A percentile compares a stretch with the other conserved stretches of the same genome.
Evolutionary conservation across 106 monocot genomes (phyloP).

Genomic region (Triglochin maritima): DNA sequence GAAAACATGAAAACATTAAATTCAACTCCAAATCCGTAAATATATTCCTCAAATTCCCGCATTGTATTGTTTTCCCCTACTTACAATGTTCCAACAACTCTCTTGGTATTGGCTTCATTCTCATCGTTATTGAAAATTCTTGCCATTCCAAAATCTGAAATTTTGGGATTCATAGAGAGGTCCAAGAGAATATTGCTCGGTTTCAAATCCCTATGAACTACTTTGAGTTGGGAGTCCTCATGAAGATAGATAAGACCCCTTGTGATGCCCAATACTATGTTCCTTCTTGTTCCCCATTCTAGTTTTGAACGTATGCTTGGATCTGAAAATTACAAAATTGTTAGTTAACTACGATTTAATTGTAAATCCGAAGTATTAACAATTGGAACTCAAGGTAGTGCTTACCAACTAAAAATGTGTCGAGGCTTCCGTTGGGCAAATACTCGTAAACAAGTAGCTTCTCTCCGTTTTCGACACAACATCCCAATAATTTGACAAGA

Average conservation of each 20-base stretch:
- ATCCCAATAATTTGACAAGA: conserved; percentile 8
- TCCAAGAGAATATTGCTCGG: conserved; percentile 5
- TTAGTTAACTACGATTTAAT: too few species aligned
- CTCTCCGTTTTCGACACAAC: conserved; percentile 2
- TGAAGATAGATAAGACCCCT: conserved; percentile 16
- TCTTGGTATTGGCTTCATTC: neutral
- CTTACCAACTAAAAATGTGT: conserved; percentile 41
- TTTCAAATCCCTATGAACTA: conserved; percentile 10
- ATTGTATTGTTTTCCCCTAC: neutral
- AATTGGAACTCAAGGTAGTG: too few species aligned
- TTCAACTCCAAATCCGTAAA: neutral
- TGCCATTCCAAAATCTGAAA: conserved; percentile 9
- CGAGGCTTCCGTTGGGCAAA: conserved; percentile 19
- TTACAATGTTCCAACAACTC: conserved; percentile 13
- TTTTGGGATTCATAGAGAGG: conserved; percentile 6
- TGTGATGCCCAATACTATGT: too few species aligned
- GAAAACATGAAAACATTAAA: neutral
- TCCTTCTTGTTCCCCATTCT: too few species aligned
- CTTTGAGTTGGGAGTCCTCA: conserved; percentile 4
- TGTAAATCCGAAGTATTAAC: too few species aligned
- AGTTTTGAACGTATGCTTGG: too few species aligned
- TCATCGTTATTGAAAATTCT: conserved; percentile 1
- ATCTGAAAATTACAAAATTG: too few species aligned
- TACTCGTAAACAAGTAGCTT: conserved; percentile 14
- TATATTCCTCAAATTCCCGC: neutral